These are phyloP conservation scores for Ophiosphaerella herpotricha DNA, from an alignment of 2,329 filamentous ascomycete species.

Conservation along the genomic window DNA sequence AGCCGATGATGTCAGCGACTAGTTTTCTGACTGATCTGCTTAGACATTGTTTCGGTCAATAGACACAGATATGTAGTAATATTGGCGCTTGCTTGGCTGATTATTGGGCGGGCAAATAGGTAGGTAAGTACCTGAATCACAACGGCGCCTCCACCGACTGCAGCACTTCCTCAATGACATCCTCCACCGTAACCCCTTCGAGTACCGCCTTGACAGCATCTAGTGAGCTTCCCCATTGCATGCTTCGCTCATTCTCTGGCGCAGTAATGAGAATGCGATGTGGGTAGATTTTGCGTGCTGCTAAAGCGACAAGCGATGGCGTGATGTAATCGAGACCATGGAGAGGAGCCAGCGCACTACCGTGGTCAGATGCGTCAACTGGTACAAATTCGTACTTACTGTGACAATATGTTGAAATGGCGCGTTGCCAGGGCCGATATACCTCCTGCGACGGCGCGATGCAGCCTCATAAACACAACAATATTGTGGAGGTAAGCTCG, in stretches of 20 bases:
- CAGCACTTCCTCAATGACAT: conserved; percentile 64
- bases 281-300: conserved; percentile 82
- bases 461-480: conserved; percentile 81
- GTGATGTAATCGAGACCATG: conserved; percentile 82
- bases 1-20: conserved; percentile 29
- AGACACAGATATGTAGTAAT: neutral
- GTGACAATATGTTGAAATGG: conserved; percentile 72
- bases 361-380: conserved; percentile 30
- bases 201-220: conserved; percentile 70
- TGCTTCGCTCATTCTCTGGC: conserved; percentile 76
- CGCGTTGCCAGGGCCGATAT: conserved; percentile 78
- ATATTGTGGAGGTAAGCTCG: conserved; percentile 86
- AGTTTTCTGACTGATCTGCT: conserved; percentile 33
- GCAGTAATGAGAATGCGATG: conserved; percentile 77
- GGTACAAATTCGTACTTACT: conserved; percentile 42
- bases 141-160: conserved; percentile 61
- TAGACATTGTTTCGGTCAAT: neutral
- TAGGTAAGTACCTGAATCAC: conserved; percentile 28
- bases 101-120: neutral
- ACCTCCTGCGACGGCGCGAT: conserved; percentile 80
- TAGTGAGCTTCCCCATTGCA: conserved; percentile 88
- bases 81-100: neutral
- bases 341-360: conserved; percentile 73
- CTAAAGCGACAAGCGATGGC: conserved; percentile 80
- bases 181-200: conserved; percentile 60